phyloP scores from a whole-genome alignment of 805 yeast genomes.

The Candida sphagnicola region DNA sequence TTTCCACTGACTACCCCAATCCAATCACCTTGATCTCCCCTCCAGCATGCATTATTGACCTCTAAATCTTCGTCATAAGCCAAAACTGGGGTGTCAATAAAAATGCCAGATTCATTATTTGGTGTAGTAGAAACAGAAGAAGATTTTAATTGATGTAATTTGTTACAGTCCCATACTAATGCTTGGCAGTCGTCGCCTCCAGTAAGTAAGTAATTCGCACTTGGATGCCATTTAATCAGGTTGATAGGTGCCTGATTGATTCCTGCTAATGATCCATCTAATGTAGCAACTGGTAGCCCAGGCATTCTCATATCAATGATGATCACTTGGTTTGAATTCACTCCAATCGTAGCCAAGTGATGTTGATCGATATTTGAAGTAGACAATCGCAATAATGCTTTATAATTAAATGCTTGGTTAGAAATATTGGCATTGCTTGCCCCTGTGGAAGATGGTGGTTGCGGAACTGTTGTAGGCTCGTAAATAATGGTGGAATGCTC shows the following conservation, averaged over 20 bases:
- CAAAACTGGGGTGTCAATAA: conserved; percentile 34
- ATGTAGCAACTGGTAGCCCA: conserved; percentile 68
- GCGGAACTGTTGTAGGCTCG: conserved; percentile 55
- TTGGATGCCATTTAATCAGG: conserved; percentile 81
- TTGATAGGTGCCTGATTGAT: conserved; percentile 63
- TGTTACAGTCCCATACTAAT: conserved; percentile 59
- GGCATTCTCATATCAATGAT: conserved; percentile 86
- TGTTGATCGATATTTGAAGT: conserved; percentile 80
- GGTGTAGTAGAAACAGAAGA: conserved; percentile 2
- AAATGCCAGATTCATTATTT: conserved; percentile 8
- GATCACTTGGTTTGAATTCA: conserved; percentile 59
- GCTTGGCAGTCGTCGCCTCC: conserved; percentile 77
- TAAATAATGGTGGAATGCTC: conserved; percentile 95
- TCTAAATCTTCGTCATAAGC: conserved; percentile 65
- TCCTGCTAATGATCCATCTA: conserved; percentile 52
- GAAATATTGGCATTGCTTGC: conserved; percentile 3
- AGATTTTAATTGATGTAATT: conserved; percentile 12
- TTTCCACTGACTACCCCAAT: conserved; percentile 70
- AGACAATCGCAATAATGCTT: conserved; percentile 70
- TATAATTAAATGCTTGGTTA: conserved; percentile 20
- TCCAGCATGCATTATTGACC: conserved; percentile 75
- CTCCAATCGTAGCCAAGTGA: conserved; percentile 77
- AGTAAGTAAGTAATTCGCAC: conserved; percentile 53
- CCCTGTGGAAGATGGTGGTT: conserved; percentile 8
- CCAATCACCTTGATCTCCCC: conserved; percentile 67